phyloP scores from a whole-genome alignment of 805 yeast species.

The Candida oleophila region DNA sequence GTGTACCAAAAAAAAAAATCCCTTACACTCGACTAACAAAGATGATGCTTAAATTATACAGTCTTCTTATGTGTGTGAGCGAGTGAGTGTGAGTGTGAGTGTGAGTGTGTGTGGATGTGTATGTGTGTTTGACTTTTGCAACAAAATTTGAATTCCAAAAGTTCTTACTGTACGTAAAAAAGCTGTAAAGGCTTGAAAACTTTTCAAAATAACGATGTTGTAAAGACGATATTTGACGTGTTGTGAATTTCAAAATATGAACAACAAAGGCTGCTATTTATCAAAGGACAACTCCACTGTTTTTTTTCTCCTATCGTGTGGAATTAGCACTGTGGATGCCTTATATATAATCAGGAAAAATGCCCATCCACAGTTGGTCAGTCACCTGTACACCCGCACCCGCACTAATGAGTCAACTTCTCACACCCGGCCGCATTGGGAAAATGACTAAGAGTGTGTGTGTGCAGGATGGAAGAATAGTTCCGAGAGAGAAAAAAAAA shows the following conservation, averaged over 20 bases:
- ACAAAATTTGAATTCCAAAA: neutral
- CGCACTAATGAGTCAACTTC: conserved; percentile 4
- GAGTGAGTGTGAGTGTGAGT: neutral
- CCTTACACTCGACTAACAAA: no score
- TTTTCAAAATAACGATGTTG: neutral
- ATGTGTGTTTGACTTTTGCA: neutral
- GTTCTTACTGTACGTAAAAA: neutral
- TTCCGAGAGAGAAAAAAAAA: neutral
- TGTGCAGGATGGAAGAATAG: no score
- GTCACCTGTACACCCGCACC: conserved; percentile 5
- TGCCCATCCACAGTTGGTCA: conserved; percentile 5
- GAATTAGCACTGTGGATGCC: neutral
- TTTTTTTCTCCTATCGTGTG: neutral
- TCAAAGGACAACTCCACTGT: neutral
- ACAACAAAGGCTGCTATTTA: neutral
- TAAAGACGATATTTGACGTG: neutral
- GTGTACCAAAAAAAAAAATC: neutral
- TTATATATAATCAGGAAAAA: neutral
- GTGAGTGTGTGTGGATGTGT: neutral
- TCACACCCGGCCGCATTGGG: neutral
- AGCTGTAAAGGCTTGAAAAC: neutral
- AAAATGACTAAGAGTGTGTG: neutral
- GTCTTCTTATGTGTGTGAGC: no score
- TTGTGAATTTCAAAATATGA: neutral
- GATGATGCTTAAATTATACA: no score